Base-by-base conservation (phyloP, 2,329 filamentous ascomycete species). In the Epichloe bromicola region DNA sequence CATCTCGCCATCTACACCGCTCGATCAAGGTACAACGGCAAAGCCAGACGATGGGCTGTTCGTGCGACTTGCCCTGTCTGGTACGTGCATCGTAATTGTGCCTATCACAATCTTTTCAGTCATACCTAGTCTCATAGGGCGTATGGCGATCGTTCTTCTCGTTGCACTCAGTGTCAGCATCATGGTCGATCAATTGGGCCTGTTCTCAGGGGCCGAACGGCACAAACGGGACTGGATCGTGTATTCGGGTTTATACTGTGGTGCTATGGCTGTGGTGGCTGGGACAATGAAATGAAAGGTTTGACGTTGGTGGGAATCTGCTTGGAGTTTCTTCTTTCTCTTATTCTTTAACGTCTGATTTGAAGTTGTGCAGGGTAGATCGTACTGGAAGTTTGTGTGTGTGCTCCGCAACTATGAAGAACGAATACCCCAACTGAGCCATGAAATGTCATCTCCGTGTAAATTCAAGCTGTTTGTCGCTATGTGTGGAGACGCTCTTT, bases 61-160 rank as follows among this genome's bases (percentile, higher is more conserved):
- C 14, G 49, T 51, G 10, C 41, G 51, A 20, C 38, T 48, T 14
- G 48, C 44, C n/a, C 20, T 48, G 17, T 47, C 42, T 14, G 61
- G 57, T 20, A 55, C 59, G 20, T 55, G 60, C 30, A 51, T 58
- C 14, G 61, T 84, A 2, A 63, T 83, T 5, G 64, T 80, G 0
- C 80, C 82, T 0, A 68, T 83, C 1, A 58, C 83, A 8, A 72
- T 76, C 0, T 85, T 84, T 58, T 63, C 72, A 5, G 68, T 80
- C 20, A 75, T 84, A 19, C 70, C 74, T 0, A 72, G 74, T 5
- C 79, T 82, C 53, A 60, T 74, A 0, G 77, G 74, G 2, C 72
- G 80, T n/a, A 70, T 83, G 55, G 73, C 74, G 0, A 72, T 84
- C 2, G 74, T 80, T 2, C 58, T 74, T 4, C 66, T 83, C 0